A percentile compares a stretch with the other conserved stretches of the same genome.
These are phyloP conservation scores for Chrysopogon serrulatus DNA, from an alignment of 176 grass and related monocot species.

Conservation along the genomic window DNA sequence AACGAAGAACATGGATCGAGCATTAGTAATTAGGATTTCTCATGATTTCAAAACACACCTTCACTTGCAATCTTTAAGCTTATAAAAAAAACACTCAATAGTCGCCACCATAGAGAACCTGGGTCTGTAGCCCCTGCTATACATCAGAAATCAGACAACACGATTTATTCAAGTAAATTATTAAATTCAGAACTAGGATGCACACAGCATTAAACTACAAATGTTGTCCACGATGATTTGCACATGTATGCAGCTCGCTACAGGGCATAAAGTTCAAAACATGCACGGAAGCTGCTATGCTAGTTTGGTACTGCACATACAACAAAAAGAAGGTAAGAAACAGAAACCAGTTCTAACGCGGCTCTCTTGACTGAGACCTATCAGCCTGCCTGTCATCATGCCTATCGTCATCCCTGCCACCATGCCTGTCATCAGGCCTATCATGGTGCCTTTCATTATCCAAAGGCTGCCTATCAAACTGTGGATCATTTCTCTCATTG, in stretches of 20 bases:
- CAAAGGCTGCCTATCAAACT: constrained; percentile 40
- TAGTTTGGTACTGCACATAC: constrained; percentile 39
- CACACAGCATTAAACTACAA: constrained; percentile 30
- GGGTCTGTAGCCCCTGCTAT: neutral
- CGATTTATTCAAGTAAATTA: constrained; percentile 25
- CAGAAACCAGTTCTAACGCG: constrained; percentile 8
- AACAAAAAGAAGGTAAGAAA: constrained; percentile 36
- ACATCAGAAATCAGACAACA: constrained; percentile 4
- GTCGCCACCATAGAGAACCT: neutral
- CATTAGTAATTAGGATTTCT: neutral
- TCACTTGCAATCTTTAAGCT: neutral
- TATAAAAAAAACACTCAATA: neutral
- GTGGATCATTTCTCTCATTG: constrained; percentile 23
- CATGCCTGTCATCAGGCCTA: constrained; percentile 17
- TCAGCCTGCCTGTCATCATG: constrained; percentile 20
- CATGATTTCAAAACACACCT: neutral
- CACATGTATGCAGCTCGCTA: neutral
- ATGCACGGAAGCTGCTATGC: constrained; percentile 17
- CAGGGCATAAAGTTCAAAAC: constrained; percentile 21
- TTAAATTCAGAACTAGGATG: constrained; percentile 28
- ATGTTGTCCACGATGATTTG: constrained; percentile 25
- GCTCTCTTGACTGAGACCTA: constrained; percentile 44
- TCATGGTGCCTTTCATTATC: constrained; percentile 32
- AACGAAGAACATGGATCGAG: neutral
- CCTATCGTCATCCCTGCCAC: neutral